Evolutionary conservation across 495 filamentous ascomycete genomes (phyloP).

Genomic region (Podospora conica): DNA sequence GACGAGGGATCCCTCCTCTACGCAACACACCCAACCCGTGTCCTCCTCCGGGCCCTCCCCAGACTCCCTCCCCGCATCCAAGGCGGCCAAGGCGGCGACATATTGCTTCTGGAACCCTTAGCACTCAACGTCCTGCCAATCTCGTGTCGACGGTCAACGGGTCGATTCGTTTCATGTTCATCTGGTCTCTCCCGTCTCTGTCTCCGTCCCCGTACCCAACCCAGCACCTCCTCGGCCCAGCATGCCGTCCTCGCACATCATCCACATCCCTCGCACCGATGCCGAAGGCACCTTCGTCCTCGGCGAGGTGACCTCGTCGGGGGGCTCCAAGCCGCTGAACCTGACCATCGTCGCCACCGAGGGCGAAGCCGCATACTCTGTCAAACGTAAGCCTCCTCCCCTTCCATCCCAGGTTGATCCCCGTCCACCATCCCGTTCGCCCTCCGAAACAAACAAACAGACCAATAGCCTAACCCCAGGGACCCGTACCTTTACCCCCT

Average conservation of each 20-base stretch:
- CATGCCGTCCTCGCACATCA: conserved; percentile 29
- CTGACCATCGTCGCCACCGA: conserved; percentile 65
- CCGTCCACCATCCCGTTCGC: background rate
- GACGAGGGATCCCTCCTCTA: background rate
- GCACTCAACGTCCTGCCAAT: conserved; percentile 1
- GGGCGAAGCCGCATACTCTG: conserved; percentile 53
- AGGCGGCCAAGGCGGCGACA: background rate
- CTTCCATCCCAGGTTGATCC: background rate
- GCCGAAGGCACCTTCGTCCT: conserved; percentile 48
- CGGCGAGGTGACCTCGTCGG: conserved; percentile 46
- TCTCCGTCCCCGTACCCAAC: background rate
- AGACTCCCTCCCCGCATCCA: background rate
- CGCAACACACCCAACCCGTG: background rate
- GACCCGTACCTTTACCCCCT: background rate
- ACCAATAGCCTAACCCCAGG: background rate
- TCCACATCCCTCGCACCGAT: conserved; percentile 52
- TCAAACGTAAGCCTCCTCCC: conserved; percentile 42
- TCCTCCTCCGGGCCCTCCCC: conserved; percentile 3
- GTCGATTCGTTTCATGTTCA: conserved; percentile 3
- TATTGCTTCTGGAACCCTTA: conserved; percentile 8
- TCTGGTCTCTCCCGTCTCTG: background rate
- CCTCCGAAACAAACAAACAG: background rate
- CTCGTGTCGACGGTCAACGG: background rate
- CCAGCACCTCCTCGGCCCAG: background rate
- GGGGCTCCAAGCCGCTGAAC: conserved; percentile 45